Conservation (phyloP, 257 asterid species). For the Capsicum baccatum region DNA sequence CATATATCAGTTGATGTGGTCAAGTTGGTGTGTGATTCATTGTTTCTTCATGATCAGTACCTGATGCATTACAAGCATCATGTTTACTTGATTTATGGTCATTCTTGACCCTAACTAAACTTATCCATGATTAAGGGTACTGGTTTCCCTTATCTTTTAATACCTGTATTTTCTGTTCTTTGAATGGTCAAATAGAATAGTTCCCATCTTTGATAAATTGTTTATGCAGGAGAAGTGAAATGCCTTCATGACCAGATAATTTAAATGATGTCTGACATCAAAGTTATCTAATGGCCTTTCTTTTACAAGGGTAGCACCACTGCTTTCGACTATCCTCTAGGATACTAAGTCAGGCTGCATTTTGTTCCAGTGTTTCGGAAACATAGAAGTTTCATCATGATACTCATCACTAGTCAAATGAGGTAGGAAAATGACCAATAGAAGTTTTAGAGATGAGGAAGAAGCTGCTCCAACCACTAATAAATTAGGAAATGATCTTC, state of each 20-base stretch:
- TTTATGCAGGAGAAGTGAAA: conserved; percentile 16
- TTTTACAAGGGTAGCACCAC: neutral
- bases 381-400: conserved; percentile 12
- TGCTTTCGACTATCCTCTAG: conserved; percentile 8
- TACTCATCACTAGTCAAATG: conserved; percentile 25
- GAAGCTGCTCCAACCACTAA: conserved; percentile 11
- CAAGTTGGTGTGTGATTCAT: neutral
- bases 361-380: conserved; percentile 23
- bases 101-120: neutral
- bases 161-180: neutral
- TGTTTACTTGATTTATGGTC: neutral
- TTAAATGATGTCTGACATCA: conserved; percentile 14
- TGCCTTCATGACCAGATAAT: neutral
- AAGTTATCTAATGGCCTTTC: neutral
- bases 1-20: conserved; percentile 1
- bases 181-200: conserved; percentile 19
- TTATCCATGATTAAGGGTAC: conserved; percentile 14
- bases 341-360: neutral
- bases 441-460: conserved; percentile 5
- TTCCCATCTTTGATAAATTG: neutral
- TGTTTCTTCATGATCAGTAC: conserved; percentile 15
- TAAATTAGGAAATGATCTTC: neutral
- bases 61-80: neutral
- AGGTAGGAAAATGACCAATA: neutral
- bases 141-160: neutral